These are phyloP conservation scores for Setomelanomma holmii DNA, from an alignment of 2,329 filamentous ascomycete species.

Conservation along the genomic window DNA sequence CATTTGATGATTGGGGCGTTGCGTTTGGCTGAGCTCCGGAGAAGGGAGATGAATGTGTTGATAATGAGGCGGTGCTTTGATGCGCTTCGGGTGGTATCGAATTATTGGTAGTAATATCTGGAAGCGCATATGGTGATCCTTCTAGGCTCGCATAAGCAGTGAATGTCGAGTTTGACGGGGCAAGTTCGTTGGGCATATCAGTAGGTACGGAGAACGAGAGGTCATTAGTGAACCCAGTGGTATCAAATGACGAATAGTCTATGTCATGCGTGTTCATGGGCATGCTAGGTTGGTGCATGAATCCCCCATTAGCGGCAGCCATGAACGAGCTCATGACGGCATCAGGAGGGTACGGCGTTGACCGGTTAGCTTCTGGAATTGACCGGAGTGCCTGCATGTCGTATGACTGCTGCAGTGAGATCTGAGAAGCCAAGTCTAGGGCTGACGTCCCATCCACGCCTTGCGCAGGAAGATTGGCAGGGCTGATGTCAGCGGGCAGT, in stretches of 20 bases:
- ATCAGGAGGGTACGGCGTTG: conserved; percentile 35
- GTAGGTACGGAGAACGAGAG: conserved; percentile 33
- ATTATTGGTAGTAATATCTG: conserved; percentile 29
- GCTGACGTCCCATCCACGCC: conserved; percentile 39
- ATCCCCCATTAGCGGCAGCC: conserved; percentile 44
- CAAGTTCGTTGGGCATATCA: conserved; percentile 28
- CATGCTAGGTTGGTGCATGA: conserved; percentile 38
- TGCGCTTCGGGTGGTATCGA: conserved; percentile 34
- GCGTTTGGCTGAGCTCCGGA: conserved; percentile 40
- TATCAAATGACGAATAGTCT: conserved; percentile 34
- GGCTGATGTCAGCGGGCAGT: conserved; percentile 45
- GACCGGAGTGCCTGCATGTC: conserved; percentile 45
- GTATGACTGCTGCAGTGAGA: conserved; percentile 41
- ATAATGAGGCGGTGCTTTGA: conserved; percentile 40
- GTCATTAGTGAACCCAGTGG: conserved; percentile 28
- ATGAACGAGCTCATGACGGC: conserved; percentile 48
- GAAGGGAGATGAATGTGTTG: conserved; percentile 45
- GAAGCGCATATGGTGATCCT: conserved; percentile 32
- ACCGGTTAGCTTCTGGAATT: conserved; percentile 42
- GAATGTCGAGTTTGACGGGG: conserved; percentile 30
- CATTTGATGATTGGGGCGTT: conserved; percentile 43
- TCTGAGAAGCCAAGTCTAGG: conserved; percentile 39
- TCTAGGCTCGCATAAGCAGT: conserved; percentile 36
- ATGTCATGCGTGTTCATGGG: conserved; percentile 32
- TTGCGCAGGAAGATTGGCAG: conserved; percentile 42